Evolutionary conservation across 2,329 filamentous ascomycete genomes (phyloP).

Genomic region (Diaporthe nobilis): DNA sequence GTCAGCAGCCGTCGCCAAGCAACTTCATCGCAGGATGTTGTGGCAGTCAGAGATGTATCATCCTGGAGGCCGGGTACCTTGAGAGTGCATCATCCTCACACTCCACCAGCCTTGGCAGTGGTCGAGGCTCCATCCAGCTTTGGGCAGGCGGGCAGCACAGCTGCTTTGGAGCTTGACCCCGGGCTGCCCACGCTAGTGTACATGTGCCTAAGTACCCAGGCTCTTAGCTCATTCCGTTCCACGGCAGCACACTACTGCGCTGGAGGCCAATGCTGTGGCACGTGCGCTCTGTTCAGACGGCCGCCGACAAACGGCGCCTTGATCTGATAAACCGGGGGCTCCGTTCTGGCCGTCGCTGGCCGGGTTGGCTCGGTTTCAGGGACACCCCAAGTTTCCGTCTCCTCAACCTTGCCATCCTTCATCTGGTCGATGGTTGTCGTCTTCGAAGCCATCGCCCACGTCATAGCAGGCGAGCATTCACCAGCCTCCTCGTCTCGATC

Average conservation of each 20-base stretch:
- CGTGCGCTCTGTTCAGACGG: not conserved
- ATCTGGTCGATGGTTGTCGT: not conserved
- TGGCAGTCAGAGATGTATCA: constrained; percentile 31
- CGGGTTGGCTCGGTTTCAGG: constrained; percentile 5
- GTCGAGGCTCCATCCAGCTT: constrained; percentile 13
- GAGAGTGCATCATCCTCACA: constrained; percentile 18
- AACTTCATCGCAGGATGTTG: constrained; percentile 43
- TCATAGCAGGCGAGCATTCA: constrained; percentile 10
- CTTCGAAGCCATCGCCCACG: not conserved
- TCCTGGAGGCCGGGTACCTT: constrained; percentile 1
- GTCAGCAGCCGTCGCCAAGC: constrained; percentile 30
- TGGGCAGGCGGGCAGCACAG: not conserved
- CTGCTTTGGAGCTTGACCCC: constrained; percentile 18
- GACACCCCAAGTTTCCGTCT: not conserved
- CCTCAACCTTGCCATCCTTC: not conserved
- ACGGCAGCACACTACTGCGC: not conserved
- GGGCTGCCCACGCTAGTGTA: not conserved
- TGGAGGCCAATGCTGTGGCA: not conserved
- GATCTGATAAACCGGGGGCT: not conserved
- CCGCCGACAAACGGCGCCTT: constrained; percentile 18
- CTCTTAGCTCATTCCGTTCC: not conserved
- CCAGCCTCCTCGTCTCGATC: not conserved
- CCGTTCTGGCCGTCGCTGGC: not conserved
- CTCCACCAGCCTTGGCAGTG: constrained; percentile 27
- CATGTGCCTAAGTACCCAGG: not conserved